A percentile compares a stretch with the other conserved stretches of the same genome.
Conservation (phyloP, 768 basidiomycete species). For the Tricholoma sp. region DNA sequence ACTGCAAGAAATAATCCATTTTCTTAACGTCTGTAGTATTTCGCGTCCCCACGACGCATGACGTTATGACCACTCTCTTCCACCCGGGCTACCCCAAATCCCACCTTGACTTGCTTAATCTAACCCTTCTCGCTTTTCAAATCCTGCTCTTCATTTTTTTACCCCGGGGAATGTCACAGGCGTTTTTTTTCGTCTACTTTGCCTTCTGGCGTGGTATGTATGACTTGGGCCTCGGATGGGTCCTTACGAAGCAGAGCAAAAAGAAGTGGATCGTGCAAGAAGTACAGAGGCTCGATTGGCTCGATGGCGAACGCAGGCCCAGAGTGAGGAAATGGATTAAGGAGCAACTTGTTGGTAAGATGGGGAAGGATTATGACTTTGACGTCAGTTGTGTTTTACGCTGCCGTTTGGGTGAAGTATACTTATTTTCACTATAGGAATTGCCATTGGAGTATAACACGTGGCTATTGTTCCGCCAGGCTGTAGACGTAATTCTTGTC, state of each 20-base stretch:
- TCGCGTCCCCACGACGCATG: slow-evolving; percentile 86
- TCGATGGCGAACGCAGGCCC: slow-evolving; percentile 68
- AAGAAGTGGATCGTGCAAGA: slow-evolving; percentile 88
- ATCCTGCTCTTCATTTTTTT: slow-evolving; percentile 64
- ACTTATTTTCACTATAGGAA: slow-evolving; percentile 41
- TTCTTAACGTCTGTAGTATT: slow-evolving; percentile 65
- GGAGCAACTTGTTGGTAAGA: slow-evolving; percentile 81
- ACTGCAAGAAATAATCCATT: not conserved
- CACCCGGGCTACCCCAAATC: slow-evolving; percentile 81
- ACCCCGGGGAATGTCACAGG: slow-evolving; percentile 46
- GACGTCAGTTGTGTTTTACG: slow-evolving; percentile 41
- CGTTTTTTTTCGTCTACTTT: slow-evolving; percentile 88
- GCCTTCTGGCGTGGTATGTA: slow-evolving; percentile 91
- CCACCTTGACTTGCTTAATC: slow-evolving; percentile 81
- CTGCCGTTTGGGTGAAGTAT: slow-evolving; percentile 1
- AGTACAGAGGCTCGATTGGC: slow-evolving; percentile 78
- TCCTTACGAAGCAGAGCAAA: slow-evolving; percentile 94
- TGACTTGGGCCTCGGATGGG: slow-evolving; percentile 90
- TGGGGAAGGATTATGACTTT: slow-evolving; percentile 92
- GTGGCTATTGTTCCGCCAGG: slow-evolving; percentile 93
- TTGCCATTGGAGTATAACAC: slow-evolving; percentile 92
- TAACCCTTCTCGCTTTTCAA: slow-evolving; percentile 75
- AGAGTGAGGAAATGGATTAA: slow-evolving; percentile 76
- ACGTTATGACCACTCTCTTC: slow-evolving; percentile 81
- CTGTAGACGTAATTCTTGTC: slow-evolving; percentile 93